phyloP scores from a whole-genome alignment of 1,139 yeast genomes.

The Pichia sp. region DNA sequence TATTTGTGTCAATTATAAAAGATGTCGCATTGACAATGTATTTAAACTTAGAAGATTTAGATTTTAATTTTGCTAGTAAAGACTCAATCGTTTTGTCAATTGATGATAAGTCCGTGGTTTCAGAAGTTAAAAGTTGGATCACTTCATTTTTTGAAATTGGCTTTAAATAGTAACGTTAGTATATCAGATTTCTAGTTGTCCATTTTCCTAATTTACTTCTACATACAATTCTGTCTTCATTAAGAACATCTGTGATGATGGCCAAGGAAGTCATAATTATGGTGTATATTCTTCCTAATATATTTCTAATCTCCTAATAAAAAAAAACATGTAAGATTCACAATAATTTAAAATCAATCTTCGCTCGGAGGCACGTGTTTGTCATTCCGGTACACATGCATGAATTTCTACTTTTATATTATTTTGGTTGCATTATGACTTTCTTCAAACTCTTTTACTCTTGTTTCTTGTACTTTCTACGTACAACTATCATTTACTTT shows the following conservation, averaged over 20 bases:
- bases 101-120: not conserved
- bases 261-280: not conserved
- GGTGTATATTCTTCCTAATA: not conserved
- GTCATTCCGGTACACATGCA: not conserved
- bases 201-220: not conserved
- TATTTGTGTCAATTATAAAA: conserved; percentile 11
- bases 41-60: conserved; percentile 33
- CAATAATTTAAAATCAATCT: not conserved
- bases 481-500: not conserved
- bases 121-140: not conserved
- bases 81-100: conserved; percentile 7
- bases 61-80: conserved; percentile 23
- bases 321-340: not conserved
- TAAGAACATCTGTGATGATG: not conserved
- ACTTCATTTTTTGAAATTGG: conserved; percentile 2
- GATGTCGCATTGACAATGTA: conserved; percentile 29
- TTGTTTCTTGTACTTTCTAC: not conserved
- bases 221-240: not conserved
- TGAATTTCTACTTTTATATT: not conserved
- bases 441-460: not conserved
- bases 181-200: not conserved
- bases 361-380: conserved; percentile 1
- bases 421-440: not conserved
- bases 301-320: not conserved
- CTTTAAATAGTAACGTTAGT: not conserved